phyloP scores from a whole-genome alignment of 768 basidiomycete genomes.

The Lactarius quietus region DNA sequence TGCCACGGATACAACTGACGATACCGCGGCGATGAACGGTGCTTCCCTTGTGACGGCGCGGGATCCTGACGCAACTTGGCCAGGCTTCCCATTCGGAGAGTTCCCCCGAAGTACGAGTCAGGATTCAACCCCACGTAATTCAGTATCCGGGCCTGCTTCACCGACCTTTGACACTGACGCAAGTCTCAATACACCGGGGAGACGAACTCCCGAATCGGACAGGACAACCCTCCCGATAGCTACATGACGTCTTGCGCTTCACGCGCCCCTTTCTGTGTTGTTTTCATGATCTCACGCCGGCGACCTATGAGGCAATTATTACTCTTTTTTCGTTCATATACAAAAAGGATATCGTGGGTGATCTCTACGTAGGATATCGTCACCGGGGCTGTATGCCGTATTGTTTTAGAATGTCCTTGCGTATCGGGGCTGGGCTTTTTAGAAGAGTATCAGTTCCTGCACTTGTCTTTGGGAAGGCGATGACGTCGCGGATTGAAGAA shows the following conservation, averaged over 20 bases:
- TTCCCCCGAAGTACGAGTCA: conserved; percentile 37
- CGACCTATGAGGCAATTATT: conserved; percentile 9
- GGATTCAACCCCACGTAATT: conserved; percentile 47
- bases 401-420: conserved; percentile 50
- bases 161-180: conserved; percentile 26
- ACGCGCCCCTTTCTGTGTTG: background rate
- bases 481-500: conserved; percentile 88
- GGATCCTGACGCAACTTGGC: conserved; percentile 37
- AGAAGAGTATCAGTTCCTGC: conserved; percentile 84
- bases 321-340: background rate
- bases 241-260: conserved; percentile 24
- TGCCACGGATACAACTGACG: background rate
- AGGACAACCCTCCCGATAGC: conserved; percentile 29
- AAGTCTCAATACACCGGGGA: conserved; percentile 29
- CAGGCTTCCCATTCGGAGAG: conserved; percentile 40
- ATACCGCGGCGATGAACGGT: conserved; percentile 1
- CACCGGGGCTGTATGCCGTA: conserved; percentile 52
- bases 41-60: conserved; percentile 21
- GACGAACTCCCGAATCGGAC: conserved; percentile 33
- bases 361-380: conserved; percentile 16
- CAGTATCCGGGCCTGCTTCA: conserved; percentile 32
- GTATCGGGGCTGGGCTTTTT: conserved; percentile 72
- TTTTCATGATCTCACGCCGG: conserved; percentile 6
- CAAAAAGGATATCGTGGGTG: conserved; percentile 5
- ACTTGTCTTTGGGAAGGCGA: conserved; percentile 92